Base-by-base conservation (phyloP, 176 grass and related monocot species). In the Oryza officinalis region DNA sequence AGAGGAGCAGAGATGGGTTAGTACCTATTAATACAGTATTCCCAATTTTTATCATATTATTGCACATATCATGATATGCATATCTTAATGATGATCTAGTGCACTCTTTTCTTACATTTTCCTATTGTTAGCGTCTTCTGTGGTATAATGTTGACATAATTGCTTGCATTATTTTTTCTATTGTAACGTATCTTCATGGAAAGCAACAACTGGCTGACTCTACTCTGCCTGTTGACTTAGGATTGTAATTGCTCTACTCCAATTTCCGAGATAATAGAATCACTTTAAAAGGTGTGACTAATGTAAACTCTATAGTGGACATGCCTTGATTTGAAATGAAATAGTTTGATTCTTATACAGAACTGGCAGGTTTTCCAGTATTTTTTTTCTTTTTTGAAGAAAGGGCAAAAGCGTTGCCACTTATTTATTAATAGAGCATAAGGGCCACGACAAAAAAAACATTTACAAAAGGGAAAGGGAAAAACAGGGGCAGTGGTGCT, bases 1-100 rank as follows among this genome's bases (percentile, higher is more conserved):
- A 85, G 28, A 86, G 27, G 46, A 92, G 83, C 78, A 97, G 25
- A 45, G 86, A 85, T 44, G 83, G 90, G 94, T 94, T 25, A 61
- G 88, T 73, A 80, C 20, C 10, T 77, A 75, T 47, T 72, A 10
- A 23, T 49, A 57, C 6, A 81, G 2, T 43, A 85, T 73, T 57
- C 27, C 83, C 44, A 28, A 13, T 75, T 79, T 27, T 23, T 76
- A 10, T 40, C 15, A 71, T 71, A n/a, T 25, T 86, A 26, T 41
- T 41, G 40, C 40, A 57, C 65, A 78, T 65, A 50, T 35, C 26
- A 20, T 52, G 5, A 11, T 52, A 61, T 59, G 6, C 57, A 57
- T n/a, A 57, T n/a, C 52, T 22, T 57, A 25, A 27, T 27, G 18
- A 73, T 32, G 28, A 1, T 32, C 2, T 30, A 71, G 25, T 45